Evolutionary conservation across 2,329 filamentous ascomycete species (phyloP), one percentile per base, ranked within the genome.

Genomic region (Epichloe uncinata): DNA sequence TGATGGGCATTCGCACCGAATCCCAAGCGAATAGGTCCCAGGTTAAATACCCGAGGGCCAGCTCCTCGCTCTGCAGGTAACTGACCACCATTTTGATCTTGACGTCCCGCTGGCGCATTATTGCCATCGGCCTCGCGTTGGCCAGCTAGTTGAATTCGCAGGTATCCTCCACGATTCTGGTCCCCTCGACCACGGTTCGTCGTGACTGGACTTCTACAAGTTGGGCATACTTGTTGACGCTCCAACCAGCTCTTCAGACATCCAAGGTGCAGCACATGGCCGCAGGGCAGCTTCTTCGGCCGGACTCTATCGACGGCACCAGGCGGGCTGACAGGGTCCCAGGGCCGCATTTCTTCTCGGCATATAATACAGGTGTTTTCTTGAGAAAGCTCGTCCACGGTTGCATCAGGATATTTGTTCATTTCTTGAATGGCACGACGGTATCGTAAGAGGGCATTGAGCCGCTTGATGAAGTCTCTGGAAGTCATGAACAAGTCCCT

Each of bases 341-440:
- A 95, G 1, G 84, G 81, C 35, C 80, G 79, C 93, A 98, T 98
- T 56, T 94, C 87, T 64, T 98, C 93, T 53, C 93, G 82, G 66
- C 93, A 98, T 50, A 98, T 95, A 58, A 98, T 98, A 66, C 93
- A 98, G 3, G 93, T 94, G 60, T 94, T 88, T 63, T 96, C 91
- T 45, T 86, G 77, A 30, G 75, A 73, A 22, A 98, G 79, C 56
- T 98, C 91, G 56, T 94, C 87, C 2, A 79, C 75, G 1, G 87
- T 95, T 1, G 93, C 93, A 63, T 98, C 93, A 4, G 87, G 85
- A 63, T 96, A 97, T 53, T 80, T 79, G 61, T 95, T 93, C 89
- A 98, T 97, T 63, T 97, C 88, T 57, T 85, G 79, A 3, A 95
- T 89, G 2, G 93, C 93, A 60, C 88, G 88, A 51, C 90, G 83